Conservation (phyloP, 2,329 filamentous ascomycete genomes). For the Aureobasidium melanogenum region DNA sequence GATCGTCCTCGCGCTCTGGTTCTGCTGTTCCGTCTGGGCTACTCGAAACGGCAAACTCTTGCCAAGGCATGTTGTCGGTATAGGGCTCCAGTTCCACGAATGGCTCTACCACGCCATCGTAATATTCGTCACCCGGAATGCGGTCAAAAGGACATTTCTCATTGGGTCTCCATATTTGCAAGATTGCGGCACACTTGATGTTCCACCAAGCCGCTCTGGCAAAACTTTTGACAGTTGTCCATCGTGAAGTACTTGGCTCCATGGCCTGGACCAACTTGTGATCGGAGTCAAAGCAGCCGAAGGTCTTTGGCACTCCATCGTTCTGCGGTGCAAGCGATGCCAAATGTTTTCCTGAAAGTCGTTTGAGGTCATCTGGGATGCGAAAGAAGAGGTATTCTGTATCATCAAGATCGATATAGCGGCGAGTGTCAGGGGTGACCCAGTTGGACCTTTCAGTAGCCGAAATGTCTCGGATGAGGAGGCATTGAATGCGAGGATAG, state of each 20-base stretch:
- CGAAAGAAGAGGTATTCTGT: constrained; percentile 16
- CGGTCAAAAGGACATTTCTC: constrained; percentile 11
- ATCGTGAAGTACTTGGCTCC: neutral
- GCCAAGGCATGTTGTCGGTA: neutral
- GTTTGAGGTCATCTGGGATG: constrained; percentile 14
- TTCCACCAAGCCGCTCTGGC: constrained; percentile 6
- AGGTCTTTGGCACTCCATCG: neutral
- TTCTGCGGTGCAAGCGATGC: neutral
- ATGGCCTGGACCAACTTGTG: constrained; percentile 4
- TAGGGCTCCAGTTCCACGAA: neutral
- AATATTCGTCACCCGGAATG: neutral
- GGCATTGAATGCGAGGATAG: constrained; percentile 19
- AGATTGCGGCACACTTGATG: constrained; percentile 9
- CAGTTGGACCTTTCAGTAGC: constrained; percentile 18
- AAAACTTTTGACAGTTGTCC: neutral
- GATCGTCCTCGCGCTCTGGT: neutral
- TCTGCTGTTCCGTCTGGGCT: neutral
- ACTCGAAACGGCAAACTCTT: neutral
- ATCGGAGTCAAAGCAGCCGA: constrained; percentile 8
- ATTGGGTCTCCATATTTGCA: neutral
- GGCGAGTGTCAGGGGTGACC: constrained; percentile 12
- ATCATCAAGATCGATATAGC: constrained; percentile 3
- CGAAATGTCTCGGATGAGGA: constrained; percentile 18
- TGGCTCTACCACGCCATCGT: neutral
- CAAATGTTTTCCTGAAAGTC: constrained; percentile 8